Evolutionary conservation across 2,329 filamentous ascomycete species (phyloP), one percentile per base, ranked within the genome.

Genomic region (Cladophialophora yegresii): DNA sequence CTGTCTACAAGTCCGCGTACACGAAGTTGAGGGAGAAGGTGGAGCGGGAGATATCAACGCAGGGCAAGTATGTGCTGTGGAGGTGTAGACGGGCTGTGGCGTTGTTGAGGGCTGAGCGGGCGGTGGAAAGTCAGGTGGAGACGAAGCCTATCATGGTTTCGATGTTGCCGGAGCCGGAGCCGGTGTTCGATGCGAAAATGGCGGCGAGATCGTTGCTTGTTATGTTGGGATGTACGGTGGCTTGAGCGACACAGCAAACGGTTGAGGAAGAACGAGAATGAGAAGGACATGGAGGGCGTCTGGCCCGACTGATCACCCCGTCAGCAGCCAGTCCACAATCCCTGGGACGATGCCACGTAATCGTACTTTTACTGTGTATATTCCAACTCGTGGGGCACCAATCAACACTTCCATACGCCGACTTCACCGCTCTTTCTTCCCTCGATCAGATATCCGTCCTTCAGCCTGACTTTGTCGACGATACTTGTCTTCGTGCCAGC

Each of bases 381-480:
- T 13, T 28, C 40, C 10, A 10, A 23, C 26, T 36, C 16, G 43
- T 22, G 32, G 50, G 40, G 45, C 13, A n/a, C 26, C 16, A 7
- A 55, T 75, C 75, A 88, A 74, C 90, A 93, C 62, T 88, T 90
- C 95, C 95, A 99, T 57, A 96, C 89, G 45, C 93, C 95, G 32
- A 99, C 88, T 60, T 90, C 85, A 61, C 95, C 95, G 74, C 97
- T 91, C 72, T 85, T 87, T 69, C 95, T 86, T 43, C 95, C 95
- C 77, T 98, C 95, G 1, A 96, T 86, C 74, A 98, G 81, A 78
- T 96, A 99, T 0, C 95, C 95, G 73, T 99, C 95, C 78, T 91
- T 92, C 74, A 98, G 89, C 69, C 93, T 86, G 63, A 98, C 93
- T 65, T 85, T 87, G 78, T 98, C 93, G 22, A 99, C 88, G 62